Evolutionary conservation across 2,329 filamentous ascomycete genomes (phyloP).

Genomic region (Tolypocladium sp.): DNA sequence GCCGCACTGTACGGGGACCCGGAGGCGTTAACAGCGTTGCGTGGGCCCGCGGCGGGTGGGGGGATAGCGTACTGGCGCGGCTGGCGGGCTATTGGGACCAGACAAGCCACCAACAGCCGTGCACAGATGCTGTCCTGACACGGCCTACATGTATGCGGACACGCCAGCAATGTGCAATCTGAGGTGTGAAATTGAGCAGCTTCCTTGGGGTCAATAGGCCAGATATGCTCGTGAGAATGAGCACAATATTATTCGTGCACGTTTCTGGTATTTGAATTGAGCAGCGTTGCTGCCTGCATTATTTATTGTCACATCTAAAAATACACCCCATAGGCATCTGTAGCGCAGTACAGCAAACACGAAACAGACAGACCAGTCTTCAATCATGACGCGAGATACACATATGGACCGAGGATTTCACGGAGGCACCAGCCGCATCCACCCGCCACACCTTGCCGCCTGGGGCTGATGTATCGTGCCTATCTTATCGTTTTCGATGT

Average conservation of each 20-base stretch:
- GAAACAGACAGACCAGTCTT: background rate
- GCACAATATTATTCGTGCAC: background rate
- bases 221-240: too few relatives aligned
- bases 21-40: background rate
- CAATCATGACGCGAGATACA: background rate
- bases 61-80: background rate
- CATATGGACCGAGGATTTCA: background rate
- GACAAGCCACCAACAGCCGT: background rate
- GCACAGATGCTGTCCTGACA: background rate
- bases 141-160: background rate
- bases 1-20: background rate
- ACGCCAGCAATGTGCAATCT: background rate
- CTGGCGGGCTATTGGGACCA: background rate
- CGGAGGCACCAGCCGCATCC: background rate
- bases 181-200: background rate
- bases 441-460: background rate
- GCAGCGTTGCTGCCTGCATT: background rate
- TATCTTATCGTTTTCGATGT: conserved; percentile 1
- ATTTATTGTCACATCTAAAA: background rate
- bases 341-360: background rate
- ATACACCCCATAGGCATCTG: background rate
- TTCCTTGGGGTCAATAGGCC: too few relatives aligned
- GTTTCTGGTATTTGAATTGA: too few relatives aligned
- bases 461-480: background rate
- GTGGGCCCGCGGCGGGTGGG: background rate